Evolutionary conservation across 345 rosid species (phyloP), one percentile per base, ranked within the genome.

Genomic region (Sonneratia caseolaris): DNA sequence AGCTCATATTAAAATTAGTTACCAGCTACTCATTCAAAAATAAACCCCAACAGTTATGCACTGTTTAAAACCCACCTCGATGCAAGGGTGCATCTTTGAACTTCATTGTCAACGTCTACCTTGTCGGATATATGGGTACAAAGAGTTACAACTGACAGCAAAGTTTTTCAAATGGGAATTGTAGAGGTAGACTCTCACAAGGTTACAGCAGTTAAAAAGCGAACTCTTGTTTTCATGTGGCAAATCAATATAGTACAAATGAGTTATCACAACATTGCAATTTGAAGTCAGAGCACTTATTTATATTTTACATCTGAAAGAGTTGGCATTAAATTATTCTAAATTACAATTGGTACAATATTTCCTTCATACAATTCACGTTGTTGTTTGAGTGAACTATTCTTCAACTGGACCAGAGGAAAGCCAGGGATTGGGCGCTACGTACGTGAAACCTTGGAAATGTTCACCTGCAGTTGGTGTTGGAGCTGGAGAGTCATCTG

Each of bases 361-460:
- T 68, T 42, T 42, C 1, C 37, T 73, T 49, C 53, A 14, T 53
- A 38, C 66, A 70, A 24, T 53, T 62, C n/a, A 21, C 21, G 38
- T 19, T 37, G 18, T 42, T 70, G 53, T 56, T 35, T 19, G 38
- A 35, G 66, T 19, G 43, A 37, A 64, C 66, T 37, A 4, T 37
- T 56, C 71, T 27, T 75, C 78, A 40, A 66, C 8, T 15, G 78
- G 64, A 49, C 56, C 27, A 9, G 86, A 79, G 55, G 88, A 81
- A 67, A 86, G 92, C 92, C 92, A 89, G 35, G 90, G 92, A 75
- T 86, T 86, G 36, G 92, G 92, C 2, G 92, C 86, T 68, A 81
- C 77, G 68, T 87, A 89, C 21, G 85, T 81, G 72, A 86, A 89
- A 1, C 96, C 88, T 81, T 83, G 86, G 76, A 87, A 89, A 71